These are phyloP conservation scores for Tillandsia fasciculata DNA, from an alignment of 176 grass and related monocot species.

Conservation along the genomic window DNA sequence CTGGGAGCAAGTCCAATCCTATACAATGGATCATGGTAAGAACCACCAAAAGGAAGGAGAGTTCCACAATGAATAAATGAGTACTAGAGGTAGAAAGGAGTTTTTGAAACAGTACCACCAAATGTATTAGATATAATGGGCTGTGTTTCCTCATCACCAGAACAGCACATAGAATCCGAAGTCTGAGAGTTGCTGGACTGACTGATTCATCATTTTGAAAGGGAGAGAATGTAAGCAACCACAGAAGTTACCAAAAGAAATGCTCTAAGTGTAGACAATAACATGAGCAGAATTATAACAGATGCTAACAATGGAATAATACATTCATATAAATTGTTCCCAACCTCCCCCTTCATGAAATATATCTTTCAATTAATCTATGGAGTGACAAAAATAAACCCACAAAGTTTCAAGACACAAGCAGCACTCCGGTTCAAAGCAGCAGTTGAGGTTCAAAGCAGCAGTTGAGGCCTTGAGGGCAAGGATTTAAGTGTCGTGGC, in stretches of 20 bases:
- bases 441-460: neutral
- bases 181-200: constrained; percentile 33
- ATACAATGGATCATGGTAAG: constrained; percentile 16
- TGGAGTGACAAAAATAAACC: too few species aligned
- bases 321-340: too few species aligned
- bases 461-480: too few species aligned
- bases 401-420: neutral
- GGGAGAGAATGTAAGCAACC: neutral
- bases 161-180: constrained; percentile 13
- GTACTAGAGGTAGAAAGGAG: neutral
- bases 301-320: neutral
- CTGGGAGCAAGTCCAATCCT: constrained; percentile 77
- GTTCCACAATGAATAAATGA: constrained; percentile 8
- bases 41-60: neutral
- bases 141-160: constrained; percentile 33
- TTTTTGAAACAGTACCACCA: constrained; percentile 41
- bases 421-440: neutral
- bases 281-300: neutral
- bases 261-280: neutral
- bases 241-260: neutral
- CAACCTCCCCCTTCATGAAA: too few species aligned
- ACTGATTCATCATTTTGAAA: constrained; percentile 43
- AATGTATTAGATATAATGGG: constrained; percentile 76
- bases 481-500: too few species aligned
- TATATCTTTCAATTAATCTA: too few species aligned